phyloP scores from a whole-genome alignment of 2,329 filamentous ascomycete genomes.

The Penicillium sp. region DNA sequence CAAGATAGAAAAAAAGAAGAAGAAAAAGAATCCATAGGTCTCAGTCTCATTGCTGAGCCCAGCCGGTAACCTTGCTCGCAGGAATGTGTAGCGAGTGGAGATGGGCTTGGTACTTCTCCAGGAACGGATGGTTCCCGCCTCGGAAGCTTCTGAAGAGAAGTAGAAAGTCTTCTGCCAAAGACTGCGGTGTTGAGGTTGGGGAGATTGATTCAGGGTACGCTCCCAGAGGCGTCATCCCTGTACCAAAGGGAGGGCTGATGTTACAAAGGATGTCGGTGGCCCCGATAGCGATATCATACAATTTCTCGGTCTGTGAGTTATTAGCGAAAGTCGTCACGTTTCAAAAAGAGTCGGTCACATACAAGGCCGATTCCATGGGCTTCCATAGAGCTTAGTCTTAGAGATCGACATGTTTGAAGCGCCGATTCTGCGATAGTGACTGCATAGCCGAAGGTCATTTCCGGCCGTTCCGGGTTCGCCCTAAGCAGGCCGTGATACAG shows the following conservation, averaged over 20 bases:
- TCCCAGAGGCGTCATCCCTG: slow-evolving; percentile 13
- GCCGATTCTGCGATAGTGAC: slow-evolving; percentile 36
- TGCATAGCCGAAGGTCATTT: slow-evolving; percentile 40
- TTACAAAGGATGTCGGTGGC: slow-evolving; percentile 33
- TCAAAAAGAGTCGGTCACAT: slow-evolving; percentile 9
- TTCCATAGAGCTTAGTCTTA: slow-evolving; percentile 42
- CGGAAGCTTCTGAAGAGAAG: slow-evolving; percentile 35
- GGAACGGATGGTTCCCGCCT: slow-evolving; percentile 37
- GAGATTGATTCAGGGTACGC: slow-evolving; percentile 15
- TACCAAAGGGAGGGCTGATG: slow-evolving; percentile 23
- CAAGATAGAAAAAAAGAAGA: neutral
- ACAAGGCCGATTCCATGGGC: slow-evolving; percentile 44
- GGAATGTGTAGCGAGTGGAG: slow-evolving; percentile 26
- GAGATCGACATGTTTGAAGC: slow-evolving; percentile 34
- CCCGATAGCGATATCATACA: slow-evolving; percentile 40
- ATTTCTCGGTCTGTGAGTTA: slow-evolving; percentile 36
- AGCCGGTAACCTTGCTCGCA: slow-evolving; percentile 14
- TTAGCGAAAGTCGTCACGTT: neutral
- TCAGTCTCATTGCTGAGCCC: slow-evolving; percentile 16
- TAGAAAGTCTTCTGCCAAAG: slow-evolving; percentile 32
- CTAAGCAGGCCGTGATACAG: slow-evolving; percentile 41
- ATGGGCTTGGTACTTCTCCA: slow-evolving; percentile 33
- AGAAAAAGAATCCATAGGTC: neutral
- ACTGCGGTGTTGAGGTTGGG: slow-evolving; percentile 19
- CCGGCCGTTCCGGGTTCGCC: slow-evolving; percentile 35